phyloP scores from a whole-genome alignment of 1,284 basidiomycete species.

The Anthracocystis panici-leucophaei region DNA sequence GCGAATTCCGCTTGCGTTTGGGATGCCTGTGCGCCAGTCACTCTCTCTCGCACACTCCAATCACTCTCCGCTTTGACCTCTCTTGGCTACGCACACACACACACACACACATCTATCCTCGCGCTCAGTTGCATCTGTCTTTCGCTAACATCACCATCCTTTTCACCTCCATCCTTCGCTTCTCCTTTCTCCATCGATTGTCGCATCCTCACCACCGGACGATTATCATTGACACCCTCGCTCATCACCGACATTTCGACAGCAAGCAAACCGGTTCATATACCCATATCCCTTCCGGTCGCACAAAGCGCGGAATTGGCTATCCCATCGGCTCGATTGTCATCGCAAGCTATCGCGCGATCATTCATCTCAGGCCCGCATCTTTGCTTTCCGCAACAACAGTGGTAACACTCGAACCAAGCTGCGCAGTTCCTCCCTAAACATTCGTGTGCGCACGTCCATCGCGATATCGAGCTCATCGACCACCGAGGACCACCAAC shows the following conservation, averaged over 20 bases:
- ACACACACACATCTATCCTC: slow-evolving; percentile 1
- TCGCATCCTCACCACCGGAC: not conserved
- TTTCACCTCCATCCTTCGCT: not conserved
- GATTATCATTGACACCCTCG: not conserved
- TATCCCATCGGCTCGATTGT: not conserved
- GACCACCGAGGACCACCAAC: not conserved
- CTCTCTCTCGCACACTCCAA: not conserved
- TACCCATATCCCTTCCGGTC: not conserved
- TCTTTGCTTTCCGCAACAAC: slow-evolving; percentile 5
- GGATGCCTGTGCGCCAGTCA: slow-evolving; percentile 20
- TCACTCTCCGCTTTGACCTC: slow-evolving; percentile 5
- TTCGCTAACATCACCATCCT: not conserved
- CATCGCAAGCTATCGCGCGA: not conserved
- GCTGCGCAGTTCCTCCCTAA: not conserved
- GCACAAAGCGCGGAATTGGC: not conserved
- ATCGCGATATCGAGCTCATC: not conserved
- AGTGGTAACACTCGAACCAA: not conserved
- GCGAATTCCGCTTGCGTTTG: slow-evolving; percentile 33
- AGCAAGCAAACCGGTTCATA: not conserved
- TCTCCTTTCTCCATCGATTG: not conserved
- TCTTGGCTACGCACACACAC: slow-evolving; percentile 5
- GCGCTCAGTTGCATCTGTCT: not conserved
- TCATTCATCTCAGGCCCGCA: not conserved
- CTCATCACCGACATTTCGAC: not conserved
- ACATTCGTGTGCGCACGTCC: not conserved